Evolutionary conservation across 108 stramenopile genomes (phyloP).

Genomic region (Cyclostephanos tholiformis): DNA sequence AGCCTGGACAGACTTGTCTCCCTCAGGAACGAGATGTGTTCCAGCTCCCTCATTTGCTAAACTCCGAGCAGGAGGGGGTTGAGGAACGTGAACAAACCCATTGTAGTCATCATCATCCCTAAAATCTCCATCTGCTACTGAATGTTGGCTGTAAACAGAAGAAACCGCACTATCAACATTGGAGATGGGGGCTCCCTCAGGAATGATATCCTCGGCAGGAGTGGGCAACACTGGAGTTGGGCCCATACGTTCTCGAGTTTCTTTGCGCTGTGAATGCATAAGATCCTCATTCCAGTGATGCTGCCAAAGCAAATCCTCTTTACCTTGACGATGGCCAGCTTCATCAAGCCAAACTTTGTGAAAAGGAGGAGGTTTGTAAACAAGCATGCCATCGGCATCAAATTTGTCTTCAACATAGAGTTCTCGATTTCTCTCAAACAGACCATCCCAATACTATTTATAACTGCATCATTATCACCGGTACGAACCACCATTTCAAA

Average conservation of each 20-base stretch:
- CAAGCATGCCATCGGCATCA: slow-evolving; percentile 8
- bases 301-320: neutral
- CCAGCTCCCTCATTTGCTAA: too few relatives aligned
- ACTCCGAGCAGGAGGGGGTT: too few relatives aligned
- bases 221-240: too few relatives aligned
- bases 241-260: neutral
- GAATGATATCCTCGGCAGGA: neutral
- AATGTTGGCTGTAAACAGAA: too few relatives aligned
- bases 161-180: slow-evolving; percentile 6
- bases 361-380: slow-evolving; percentile 25
- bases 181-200: neutral
- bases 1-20: too few relatives aligned
- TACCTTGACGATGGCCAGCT: neutral
- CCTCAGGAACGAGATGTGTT: too few relatives aligned
- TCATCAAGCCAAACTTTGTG: slow-evolving; percentile 26
- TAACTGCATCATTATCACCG: neutral
- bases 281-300: neutral
- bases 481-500: slow-evolving; percentile 32
- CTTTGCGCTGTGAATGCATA: neutral
- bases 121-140: too few relatives aligned
- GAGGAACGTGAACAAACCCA: too few relatives aligned
- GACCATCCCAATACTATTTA: neutral
- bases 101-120: too few relatives aligned
- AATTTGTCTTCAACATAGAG: slow-evolving; percentile 22
- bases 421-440: slow-evolving; percentile 5